phyloP scores from a whole-genome alignment of 768 basidiomycete species.

The Lactarius vividus region DNA sequence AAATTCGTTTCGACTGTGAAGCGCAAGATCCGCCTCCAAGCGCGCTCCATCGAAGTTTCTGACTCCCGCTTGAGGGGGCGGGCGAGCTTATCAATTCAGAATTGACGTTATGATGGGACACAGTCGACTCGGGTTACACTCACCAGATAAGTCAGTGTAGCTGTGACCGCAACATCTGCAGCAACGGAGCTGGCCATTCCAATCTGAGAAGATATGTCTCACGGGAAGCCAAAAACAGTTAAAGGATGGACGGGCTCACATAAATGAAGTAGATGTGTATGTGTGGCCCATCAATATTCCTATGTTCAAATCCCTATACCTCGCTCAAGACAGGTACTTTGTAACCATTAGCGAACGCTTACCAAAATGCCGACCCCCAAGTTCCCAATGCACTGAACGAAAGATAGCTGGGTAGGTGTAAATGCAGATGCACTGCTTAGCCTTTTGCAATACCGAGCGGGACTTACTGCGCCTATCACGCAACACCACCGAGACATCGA shows the following conservation, averaged over 20 bases:
- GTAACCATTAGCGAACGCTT: neutral
- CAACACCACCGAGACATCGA: neutral
- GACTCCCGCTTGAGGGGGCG: neutral
- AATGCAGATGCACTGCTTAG: neutral
- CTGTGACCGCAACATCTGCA: neutral
- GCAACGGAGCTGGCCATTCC: neutral
- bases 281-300: neutral
- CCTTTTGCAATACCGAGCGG: neutral
- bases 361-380: neutral
- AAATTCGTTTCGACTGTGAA: neutral
- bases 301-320: neutral
- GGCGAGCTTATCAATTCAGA: neutral
- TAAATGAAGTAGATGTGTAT: neutral
- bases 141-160: neutral
- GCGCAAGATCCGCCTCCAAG: neutral
- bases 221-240: neutral
- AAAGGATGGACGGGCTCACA: neutral
- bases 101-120: neutral
- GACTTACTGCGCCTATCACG: neutral
- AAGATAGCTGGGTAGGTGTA: neutral
- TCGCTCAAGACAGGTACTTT: neutral
- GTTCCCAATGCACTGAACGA: neutral
- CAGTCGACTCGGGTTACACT: neutral
- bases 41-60: neutral
- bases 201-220: neutral